Evolutionary conservation across 495 filamentous ascomycete species (phyloP).

Genomic region (Podospora bellae-mahoneyi): DNA sequence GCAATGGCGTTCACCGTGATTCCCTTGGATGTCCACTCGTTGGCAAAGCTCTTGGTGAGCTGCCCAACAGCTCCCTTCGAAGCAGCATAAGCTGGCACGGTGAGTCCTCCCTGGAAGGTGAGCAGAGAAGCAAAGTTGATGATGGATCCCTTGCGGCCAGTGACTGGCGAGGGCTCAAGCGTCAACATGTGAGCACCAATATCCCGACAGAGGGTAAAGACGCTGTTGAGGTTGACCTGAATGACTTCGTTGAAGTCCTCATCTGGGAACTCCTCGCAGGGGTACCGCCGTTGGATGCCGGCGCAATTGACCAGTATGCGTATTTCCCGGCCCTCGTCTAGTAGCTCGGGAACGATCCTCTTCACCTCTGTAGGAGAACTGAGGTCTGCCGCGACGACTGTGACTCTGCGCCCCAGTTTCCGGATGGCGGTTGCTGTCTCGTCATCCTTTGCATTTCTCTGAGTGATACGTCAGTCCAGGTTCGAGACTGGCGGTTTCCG

Average conservation of each 20-base stretch:
- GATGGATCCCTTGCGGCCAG: conserved; percentile 66
- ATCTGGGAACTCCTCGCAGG: conserved; percentile 73
- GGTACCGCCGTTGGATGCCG: conserved; percentile 78
- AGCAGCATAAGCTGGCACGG: conserved; percentile 86
- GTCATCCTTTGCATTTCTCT: conserved; percentile 66
- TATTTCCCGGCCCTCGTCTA: conserved; percentile 57
- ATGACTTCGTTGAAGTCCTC: conserved; percentile 82
- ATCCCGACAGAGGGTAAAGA: conserved; percentile 81
- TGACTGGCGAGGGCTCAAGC: conserved; percentile 49
- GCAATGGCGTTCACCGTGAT: conserved; percentile 80
- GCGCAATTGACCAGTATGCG: conserved; percentile 81
- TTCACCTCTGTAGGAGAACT: conserved; percentile 57
- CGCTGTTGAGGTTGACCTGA: conserved; percentile 77
- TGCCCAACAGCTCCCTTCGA: conserved; percentile 84
- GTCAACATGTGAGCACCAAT: conserved; percentile 79
- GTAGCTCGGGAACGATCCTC: conserved; percentile 57
- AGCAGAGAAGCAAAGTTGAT: conserved; percentile 85
- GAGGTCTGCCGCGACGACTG: conserved; percentile 73
- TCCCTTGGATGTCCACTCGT: conserved; percentile 78
- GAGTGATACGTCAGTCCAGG: conserved; percentile 2
- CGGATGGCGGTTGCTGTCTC: conserved; percentile 60
- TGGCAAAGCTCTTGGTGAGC: conserved; percentile 81
- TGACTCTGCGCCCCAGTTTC: conserved; percentile 61
- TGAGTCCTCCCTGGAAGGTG: conserved; percentile 88
- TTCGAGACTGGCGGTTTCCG: no score